phyloP scores from a whole-genome alignment of 805 yeast genomes.

The Cyberlindnera maritima region DNA sequence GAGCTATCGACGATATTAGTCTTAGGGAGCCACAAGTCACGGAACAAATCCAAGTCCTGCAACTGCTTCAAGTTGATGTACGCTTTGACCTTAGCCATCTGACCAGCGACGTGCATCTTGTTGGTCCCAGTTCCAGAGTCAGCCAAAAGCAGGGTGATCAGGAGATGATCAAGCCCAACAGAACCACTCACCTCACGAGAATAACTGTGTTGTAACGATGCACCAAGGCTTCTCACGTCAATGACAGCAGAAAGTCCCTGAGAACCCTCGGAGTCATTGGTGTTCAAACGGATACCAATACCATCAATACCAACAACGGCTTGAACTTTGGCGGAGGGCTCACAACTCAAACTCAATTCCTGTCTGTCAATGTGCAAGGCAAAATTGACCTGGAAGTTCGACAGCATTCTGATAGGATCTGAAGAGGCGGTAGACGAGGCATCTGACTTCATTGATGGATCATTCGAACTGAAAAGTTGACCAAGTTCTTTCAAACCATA shows the following conservation, averaged over 20 bases:
- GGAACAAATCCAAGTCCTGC: conserved; percentile 81
- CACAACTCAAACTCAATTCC: conserved; percentile 77
- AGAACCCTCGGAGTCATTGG: conserved; percentile 41
- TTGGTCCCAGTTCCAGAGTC: conserved; percentile 37
- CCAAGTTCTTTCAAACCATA: conserved; percentile 49
- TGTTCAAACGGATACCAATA: conserved; percentile 54
- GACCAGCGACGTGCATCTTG: conserved; percentile 48
- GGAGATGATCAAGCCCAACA: conserved; percentile 43
- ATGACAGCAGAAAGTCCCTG: conserved; percentile 44
- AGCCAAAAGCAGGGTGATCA: conserved; percentile 47
- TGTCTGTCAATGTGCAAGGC: conserved; percentile 71
- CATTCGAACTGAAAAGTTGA: conserved; percentile 25
- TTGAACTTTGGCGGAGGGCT: conserved; percentile 90
- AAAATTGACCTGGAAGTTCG: conserved; percentile 58
- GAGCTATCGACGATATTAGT: conserved; percentile 1
- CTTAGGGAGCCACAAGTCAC: conserved; percentile 74
- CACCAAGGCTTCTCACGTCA: conserved; percentile 53
- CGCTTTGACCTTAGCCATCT: conserved; percentile 52
- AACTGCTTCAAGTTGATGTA: conserved; percentile 78
- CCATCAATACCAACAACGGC: conserved; percentile 76
- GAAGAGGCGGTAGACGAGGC: conserved; percentile 9
- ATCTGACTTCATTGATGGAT: conserved; percentile 5
- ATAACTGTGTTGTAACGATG: conserved; percentile 84
- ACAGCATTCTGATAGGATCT: conserved; percentile 45
- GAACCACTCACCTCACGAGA: conserved; percentile 88